Conservation (phyloP, 208 protist species). For the Leishmania aethiopica region DNA sequence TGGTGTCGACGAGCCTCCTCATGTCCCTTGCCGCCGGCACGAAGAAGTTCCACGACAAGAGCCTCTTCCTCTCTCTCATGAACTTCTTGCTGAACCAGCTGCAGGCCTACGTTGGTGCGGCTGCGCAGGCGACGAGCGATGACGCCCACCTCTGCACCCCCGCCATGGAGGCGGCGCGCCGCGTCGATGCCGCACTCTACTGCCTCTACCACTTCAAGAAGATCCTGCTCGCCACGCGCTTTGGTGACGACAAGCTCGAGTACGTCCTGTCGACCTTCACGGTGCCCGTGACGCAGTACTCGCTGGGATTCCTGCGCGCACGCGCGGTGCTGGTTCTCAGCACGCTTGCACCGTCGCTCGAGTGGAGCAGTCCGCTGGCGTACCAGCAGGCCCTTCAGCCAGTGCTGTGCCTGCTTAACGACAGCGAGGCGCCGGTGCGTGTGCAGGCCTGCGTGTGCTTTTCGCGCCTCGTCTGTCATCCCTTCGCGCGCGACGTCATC, state of each 20-base stretch:
- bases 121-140: slow-evolving; percentile 35
- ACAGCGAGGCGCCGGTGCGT: slow-evolving; percentile 84
- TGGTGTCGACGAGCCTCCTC: slow-evolving; percentile 74
- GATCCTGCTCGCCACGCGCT: slow-evolving; percentile 48
- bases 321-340: slow-evolving; percentile 80
- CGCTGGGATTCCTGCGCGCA: slow-evolving; percentile 85
- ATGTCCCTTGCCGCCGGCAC: slow-evolving; percentile 59
- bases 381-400: slow-evolving; percentile 63
- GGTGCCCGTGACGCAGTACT: slow-evolving; percentile 65
- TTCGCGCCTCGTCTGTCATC: slow-evolving; percentile 76
- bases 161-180: slow-evolving; percentile 53
- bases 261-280: slow-evolving; percentile 75
- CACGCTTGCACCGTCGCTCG: slow-evolving; percentile 58
- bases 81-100: slow-evolving; percentile 83
- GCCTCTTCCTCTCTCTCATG: slow-evolving; percentile 59
- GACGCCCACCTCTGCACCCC: slow-evolving; percentile 31
- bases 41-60: slow-evolving; percentile 69
- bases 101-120: slow-evolving; percentile 34
- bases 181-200: slow-evolving; percentile 77
- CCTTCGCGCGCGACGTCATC: slow-evolving; percentile 71
- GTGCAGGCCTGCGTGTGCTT: slow-evolving; percentile 89
- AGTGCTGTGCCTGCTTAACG: slow-evolving; percentile 80
- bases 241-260: slow-evolving; percentile 83
- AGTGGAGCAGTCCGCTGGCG: slow-evolving; percentile 67
- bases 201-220: slow-evolving; percentile 78